phyloP scores from a whole-genome alignment of 768 basidiomycete genomes.

The Boletus vermiculosoides region DNA sequence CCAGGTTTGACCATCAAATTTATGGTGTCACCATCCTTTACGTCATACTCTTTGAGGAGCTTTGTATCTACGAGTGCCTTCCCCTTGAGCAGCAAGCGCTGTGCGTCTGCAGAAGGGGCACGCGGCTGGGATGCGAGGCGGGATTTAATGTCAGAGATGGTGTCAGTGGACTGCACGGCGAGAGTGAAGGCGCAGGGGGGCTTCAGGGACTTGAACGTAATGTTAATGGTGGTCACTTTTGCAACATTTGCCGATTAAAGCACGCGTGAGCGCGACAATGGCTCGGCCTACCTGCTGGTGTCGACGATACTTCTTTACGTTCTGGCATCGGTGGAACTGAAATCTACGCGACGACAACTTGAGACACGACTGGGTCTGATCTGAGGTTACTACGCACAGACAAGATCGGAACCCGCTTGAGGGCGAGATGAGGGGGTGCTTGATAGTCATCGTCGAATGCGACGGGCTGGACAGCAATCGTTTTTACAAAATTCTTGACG shows the following conservation, averaged over 20 bases:
- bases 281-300: conserved; percentile 30
- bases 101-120: conserved; percentile 77
- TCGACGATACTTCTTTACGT: conserved; percentile 39
- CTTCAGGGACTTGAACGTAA: conserved; percentile 92
- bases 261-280: conserved; percentile 1
- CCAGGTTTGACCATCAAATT: conserved; percentile 87
- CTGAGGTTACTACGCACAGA: conserved; percentile 44
- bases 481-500: conserved; percentile 62
- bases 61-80: conserved; percentile 90
- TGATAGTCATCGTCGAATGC: conserved; percentile 74
- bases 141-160: conserved; percentile 76
- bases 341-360: conserved; percentile 40
- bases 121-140: conserved; percentile 63
- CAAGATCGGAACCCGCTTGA: conserved; percentile 69
- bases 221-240: conserved; percentile 40
- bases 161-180: conserved; percentile 74
- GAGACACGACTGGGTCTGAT: background rate
- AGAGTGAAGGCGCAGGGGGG: conserved; percentile 77
- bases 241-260: conserved; percentile 9
- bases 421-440: conserved; percentile 60
- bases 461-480: conserved; percentile 64
- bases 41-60: conserved; percentile 85
- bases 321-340: conserved; percentile 60
- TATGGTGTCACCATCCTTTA: conserved; percentile 77
- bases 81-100: conserved; percentile 89